Evolutionary conservation across 192 early-diverging fungal species (phyloP), one percentile per base, ranked within the genome.

Genomic region (Spizellomyces punctatus): DNA sequence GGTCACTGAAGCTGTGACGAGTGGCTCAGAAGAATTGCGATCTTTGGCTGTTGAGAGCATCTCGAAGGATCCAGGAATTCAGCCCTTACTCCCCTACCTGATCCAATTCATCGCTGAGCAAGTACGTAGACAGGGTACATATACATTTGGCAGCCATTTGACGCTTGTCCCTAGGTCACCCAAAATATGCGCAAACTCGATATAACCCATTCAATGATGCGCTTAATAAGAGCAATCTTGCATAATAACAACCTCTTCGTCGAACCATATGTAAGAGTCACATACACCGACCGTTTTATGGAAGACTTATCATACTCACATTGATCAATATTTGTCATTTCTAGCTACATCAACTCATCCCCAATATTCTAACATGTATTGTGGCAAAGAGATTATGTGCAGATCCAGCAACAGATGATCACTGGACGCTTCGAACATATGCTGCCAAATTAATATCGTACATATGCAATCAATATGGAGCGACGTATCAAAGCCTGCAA

Each of bases 11-110:
- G 85, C 90, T 8, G 76, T 97, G 46, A 66, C 90, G 43, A 91
- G 91, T 69, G 64, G 76, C 10, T 89, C 91, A 17, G 86, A 90
- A 36, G 81, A 86, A 4, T 64, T 96, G n/a, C 84, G 86, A 54
- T 80, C 86, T 0, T 80, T 91, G 5, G 96, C 95, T 6, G 80
- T 97, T 55, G 88, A 95, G 69, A 92, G 90, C 80, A 76, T 98
- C 10, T 77, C 88, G 8, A 84, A 86, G 8, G 98, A 99, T 75
- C 92, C 98, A 4, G 98, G 96, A 12, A 88, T 99, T 57, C 93
- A 97, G 76, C 93, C 94, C 69, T 83, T 99, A 17, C 75, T 98
- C 7, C 95, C 98, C 0, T 98, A 98, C 78, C 95, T 98, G 86
- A 88, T 96, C 10, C 89, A 94, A 77, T 93, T 96, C 66, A 89